Evolutionary conservation across 495 filamentous ascomycete species (phyloP).

Genomic region (Aspergillus olivimuriae): DNA sequence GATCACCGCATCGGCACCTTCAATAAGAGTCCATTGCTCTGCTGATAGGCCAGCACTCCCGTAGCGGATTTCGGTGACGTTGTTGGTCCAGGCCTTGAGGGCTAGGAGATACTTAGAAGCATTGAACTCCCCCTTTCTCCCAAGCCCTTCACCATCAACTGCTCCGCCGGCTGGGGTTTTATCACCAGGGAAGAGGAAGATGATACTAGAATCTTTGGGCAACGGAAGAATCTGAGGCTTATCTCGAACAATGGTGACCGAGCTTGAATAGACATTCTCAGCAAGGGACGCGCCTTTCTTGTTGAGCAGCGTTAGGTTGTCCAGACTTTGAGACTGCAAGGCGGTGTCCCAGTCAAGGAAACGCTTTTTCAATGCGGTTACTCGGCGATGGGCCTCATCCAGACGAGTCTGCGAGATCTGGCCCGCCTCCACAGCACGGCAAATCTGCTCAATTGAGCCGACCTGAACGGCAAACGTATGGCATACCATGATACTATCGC

Average conservation of each 20-base stretch:
- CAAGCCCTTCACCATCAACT: slow-evolving; percentile 39
- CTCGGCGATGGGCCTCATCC: slow-evolving; percentile 30
- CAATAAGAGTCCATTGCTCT: slow-evolving; percentile 24
- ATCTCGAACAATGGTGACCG: slow-evolving; percentile 38
- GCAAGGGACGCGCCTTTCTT: slow-evolving; percentile 17
- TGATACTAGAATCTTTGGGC: slow-evolving; percentile 22
- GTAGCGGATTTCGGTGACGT: slow-evolving; percentile 30
- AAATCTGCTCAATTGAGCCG: slow-evolving; percentile 34
- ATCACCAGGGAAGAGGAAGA: slow-evolving; percentile 41
- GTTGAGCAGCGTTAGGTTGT: slow-evolving; percentile 19
- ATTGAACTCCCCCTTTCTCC: slow-evolving; percentile 27
- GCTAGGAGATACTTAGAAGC: slow-evolving; percentile 29
- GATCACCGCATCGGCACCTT: slow-evolving; percentile 35
- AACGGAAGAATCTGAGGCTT: slow-evolving; percentile 27
- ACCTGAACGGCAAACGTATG: slow-evolving; percentile 44
- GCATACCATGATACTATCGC: slow-evolving; percentile 46
- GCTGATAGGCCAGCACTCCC: slow-evolving; percentile 19
- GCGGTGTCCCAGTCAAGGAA: slow-evolving; percentile 27
- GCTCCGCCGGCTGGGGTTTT: slow-evolving; percentile 35
- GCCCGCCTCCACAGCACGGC: slow-evolving; percentile 34
- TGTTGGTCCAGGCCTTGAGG: slow-evolving; percentile 17
- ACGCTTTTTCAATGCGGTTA: slow-evolving; percentile 29
- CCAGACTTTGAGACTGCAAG: slow-evolving; percentile 9
- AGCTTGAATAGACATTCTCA: slow-evolving; percentile 32
- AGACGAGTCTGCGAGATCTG: slow-evolving; percentile 24